Conservation (phyloP, 192 early-diverging fungal species). For the Backusella luteola region DNA sequence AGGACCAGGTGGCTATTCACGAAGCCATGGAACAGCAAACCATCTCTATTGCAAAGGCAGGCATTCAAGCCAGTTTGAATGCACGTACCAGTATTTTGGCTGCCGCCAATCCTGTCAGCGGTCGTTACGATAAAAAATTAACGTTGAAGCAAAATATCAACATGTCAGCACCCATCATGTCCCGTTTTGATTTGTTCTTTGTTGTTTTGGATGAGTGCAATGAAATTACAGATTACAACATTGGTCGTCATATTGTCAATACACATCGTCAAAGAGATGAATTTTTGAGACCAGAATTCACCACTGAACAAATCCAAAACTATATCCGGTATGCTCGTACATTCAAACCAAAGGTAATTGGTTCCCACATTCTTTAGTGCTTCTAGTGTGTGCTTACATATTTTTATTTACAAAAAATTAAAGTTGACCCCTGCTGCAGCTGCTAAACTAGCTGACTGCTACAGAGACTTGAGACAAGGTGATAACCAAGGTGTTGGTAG, state of each 20-base stretch:
- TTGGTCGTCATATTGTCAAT: constrained; percentile 89
- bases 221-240: constrained; percentile 82
- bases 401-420: background rate
- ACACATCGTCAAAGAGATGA: constrained; percentile 75
- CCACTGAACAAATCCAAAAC: constrained; percentile 70
- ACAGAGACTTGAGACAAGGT: constrained; percentile 82
- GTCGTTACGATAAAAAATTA: constrained; percentile 93
- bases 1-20: constrained; percentile 99
- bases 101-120: constrained; percentile 94
- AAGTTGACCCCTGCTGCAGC: constrained; percentile 71
- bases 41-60: constrained; percentile 94
- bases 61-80: constrained; percentile 93
- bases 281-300: constrained; percentile 69
- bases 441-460: constrained; percentile 75
- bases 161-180: constrained; percentile 98
- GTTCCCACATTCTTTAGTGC: background rate
- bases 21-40: constrained; percentile 99
- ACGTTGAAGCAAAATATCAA: constrained; percentile 95
- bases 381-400: background rate
- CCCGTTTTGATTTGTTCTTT: constrained; percentile 98
- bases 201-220: constrained; percentile 94
- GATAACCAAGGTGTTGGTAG: constrained; percentile 70
- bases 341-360: constrained; percentile 72
- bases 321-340: constrained; percentile 91
- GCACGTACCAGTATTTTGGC: constrained; percentile 94